Base-by-base conservation (phyloP, 345 rosid species). In the Salix suchowensis region DNA sequence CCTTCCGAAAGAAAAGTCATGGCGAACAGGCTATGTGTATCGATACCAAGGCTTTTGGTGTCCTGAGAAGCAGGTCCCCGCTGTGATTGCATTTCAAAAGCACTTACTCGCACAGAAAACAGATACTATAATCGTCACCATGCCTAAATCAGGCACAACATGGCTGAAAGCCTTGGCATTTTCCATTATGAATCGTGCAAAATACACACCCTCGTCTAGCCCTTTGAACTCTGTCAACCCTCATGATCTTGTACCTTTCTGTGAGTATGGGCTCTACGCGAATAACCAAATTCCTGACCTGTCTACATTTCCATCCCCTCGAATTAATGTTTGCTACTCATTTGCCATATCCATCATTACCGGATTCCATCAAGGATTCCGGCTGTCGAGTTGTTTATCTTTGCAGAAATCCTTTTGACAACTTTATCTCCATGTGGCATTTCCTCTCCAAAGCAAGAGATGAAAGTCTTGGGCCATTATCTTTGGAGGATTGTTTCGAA, bases 1-100 rank as follows among this genome's bases (percentile, higher is more conserved):
- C 71, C 90, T 91, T 71, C 98, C 92, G 0, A 84, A 30, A 54
- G 90, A 88, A 70, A 86, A 75, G 76, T 94, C 94, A 5, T 94
- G 95, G 94, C 80, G 94, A 82, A 86, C 95, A 67, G 83, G 81
- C 23, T 80, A 81, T 77, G 75, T 90, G 66, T 88, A 89, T 64
- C 48, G 76, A 21, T 89, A 84, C 77, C 93, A 91, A 82, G 91
- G 89, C 1, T 94, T 89, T 78, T 94, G 97, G 98, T 92, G 94
- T 84, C 96, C 87, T 46, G 67, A 90, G 28, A 80, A 79, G 30
- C 86, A 91, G 82, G 88, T 94, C 69, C 87, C 89, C 76, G 83
- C 97, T 48, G 83, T 90, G 16, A 21, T 74, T 7, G 78, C 83
- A 32, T 84, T 84, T 46, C 87, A 84, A 13, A 78, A 58, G 13